Percentiles rank a stretch among this genome's conserved stretches.
These are phyloP conservation scores for Tolypocladium cylindrosporum DNA, from an alignment of 2,329 filamentous ascomycete genomes.

Conservation along the genomic window DNA sequence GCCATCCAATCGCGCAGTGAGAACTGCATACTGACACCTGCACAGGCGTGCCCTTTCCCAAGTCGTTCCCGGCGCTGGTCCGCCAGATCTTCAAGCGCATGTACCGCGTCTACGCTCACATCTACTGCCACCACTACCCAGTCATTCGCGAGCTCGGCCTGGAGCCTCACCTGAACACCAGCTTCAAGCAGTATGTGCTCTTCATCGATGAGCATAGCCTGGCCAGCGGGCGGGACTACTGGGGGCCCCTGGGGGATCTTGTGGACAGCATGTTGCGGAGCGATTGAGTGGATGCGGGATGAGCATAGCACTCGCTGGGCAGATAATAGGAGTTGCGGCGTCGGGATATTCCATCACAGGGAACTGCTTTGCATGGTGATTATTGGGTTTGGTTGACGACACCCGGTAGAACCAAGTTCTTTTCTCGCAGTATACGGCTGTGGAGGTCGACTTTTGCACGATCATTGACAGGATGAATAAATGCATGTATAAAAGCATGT, in stretches of 20 bases:
- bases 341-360: constrained; percentile 7
- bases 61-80: constrained; percentile 78
- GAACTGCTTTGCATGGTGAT: background rate
- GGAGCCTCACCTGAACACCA: constrained; percentile 95
- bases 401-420: background rate
- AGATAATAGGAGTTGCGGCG: constrained; percentile 10
- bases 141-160: constrained; percentile 90
- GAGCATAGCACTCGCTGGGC: constrained; percentile 1
- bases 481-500: background rate
- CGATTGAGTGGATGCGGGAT: constrained; percentile 43
- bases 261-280: constrained; percentile 97
- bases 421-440: background rate
- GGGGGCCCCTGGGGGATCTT: constrained; percentile 87
- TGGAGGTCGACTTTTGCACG: background rate
- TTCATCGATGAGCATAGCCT: constrained; percentile 96
- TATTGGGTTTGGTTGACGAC: background rate
- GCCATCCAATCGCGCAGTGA: background rate
- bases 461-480: background rate
- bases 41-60: constrained; percentile 82
- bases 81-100: constrained; percentile 98
- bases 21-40: constrained; percentile 7
- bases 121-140: constrained; percentile 99
- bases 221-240: constrained; percentile 91
- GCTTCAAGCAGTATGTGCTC: constrained; percentile 98
- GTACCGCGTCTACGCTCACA: constrained; percentile 97